A percentile compares a stretch with the other conserved stretches of the same genome.
Evolutionary conservation across 768 basidiomycete species (phyloP).

Genomic region (Leucocoprinus leucothites): DNA sequence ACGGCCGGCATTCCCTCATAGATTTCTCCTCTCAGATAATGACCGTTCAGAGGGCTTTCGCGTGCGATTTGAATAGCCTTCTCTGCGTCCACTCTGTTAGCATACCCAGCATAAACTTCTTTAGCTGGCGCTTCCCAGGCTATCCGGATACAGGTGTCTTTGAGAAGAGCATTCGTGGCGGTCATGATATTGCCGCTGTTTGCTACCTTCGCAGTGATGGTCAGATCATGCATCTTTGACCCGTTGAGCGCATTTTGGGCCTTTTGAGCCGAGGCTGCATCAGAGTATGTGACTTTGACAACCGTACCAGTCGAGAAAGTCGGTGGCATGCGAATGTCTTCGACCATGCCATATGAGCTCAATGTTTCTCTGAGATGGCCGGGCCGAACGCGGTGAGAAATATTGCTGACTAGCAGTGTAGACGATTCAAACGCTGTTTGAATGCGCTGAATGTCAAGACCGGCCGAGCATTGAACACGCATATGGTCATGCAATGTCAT

Average conservation of each 20-base stretch:
- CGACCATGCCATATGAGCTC: constrained; percentile 43
- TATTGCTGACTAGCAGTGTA: constrained; percentile 51
- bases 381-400: constrained; percentile 36
- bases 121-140: constrained; percentile 57
- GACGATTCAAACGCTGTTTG: constrained; percentile 69
- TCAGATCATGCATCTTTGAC: constrained; percentile 29
- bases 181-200: constrained; percentile 32
- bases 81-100: constrained; percentile 43
- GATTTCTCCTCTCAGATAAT: constrained; percentile 41
- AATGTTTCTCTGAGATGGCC: constrained; percentile 36
- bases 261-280: constrained; percentile 45
- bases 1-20: constrained; percentile 60
- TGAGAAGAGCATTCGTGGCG: constrained; percentile 35
- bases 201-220: constrained; percentile 43
- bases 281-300: constrained; percentile 46
- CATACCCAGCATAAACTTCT: constrained; percentile 64
- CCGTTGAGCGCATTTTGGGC: constrained; percentile 54
- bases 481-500: constrained; percentile 51
- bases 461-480: constrained; percentile 52
- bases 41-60: constrained; percentile 32
- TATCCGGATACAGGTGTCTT: constrained; percentile 55
- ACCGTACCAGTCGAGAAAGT: constrained; percentile 19
- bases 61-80: constrained; percentile 44
- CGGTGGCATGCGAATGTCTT: constrained; percentile 31
- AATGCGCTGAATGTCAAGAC: constrained; percentile 55